Percentiles rank a stretch among this genome's conserved stretches.
Conservation (phyloP, 2,329 filamentous ascomycete genomes). For the Pezicula carpinea region DNA sequence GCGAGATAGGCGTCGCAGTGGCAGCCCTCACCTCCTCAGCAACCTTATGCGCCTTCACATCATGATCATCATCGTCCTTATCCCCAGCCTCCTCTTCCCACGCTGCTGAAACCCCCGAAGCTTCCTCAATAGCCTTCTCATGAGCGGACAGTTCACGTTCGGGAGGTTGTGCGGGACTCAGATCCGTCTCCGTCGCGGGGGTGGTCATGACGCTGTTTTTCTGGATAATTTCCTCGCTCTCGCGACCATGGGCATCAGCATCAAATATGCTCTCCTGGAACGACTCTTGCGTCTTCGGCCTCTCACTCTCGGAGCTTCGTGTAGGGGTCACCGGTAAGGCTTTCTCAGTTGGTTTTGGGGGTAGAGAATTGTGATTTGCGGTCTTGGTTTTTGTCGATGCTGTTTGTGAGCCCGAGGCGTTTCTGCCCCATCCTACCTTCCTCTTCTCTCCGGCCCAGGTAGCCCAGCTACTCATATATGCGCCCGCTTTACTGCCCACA, state of each 20-base stretch:
- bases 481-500: conserved; percentile 51
- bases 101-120: conserved; percentile 4
- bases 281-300: conserved; percentile 23
- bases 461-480: conserved; percentile 66
- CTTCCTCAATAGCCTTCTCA: conserved; percentile 1
- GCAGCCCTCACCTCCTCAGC: conserved; percentile 20
- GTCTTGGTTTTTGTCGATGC: conserved; percentile 6
- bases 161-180: background rate
- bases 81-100: background rate
- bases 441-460: conserved; percentile 72
- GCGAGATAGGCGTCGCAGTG: conserved; percentile 18
- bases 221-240: background rate
- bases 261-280: conserved; percentile 29
- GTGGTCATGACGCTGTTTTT: background rate
- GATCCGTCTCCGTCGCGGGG: background rate
- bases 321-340: conserved; percentile 1
- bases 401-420: conserved; percentile 1
- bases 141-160: background rate
- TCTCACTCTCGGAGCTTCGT: conserved; percentile 7
- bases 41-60: conserved; percentile 3
- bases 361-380: background rate
- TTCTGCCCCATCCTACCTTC: conserved; percentile 37
- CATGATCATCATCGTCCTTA: background rate
- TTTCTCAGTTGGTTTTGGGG: conserved; percentile 8
- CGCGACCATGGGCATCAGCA: conserved; percentile 17